Percentiles rank a stretch among this genome's conserved stretches.
These are phyloP conservation scores for Sanghuangporus sanghuang DNA, from an alignment of 1,284 basidiomycete species.

Conservation along the genomic window DNA sequence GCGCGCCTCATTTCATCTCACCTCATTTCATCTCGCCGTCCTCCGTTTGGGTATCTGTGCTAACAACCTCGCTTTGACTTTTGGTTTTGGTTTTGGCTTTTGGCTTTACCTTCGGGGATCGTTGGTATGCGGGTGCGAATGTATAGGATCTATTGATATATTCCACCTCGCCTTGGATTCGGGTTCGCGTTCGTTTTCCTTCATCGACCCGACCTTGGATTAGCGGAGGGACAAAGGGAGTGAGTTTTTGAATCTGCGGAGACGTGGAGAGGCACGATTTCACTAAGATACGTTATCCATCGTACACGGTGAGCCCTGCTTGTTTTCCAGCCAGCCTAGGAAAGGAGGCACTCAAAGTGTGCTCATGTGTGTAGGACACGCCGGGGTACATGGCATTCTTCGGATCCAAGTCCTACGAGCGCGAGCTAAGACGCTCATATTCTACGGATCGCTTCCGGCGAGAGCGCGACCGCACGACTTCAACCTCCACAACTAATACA, in stretches of 20 bases:
- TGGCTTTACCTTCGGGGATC: too few species aligned
- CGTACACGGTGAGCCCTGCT: neutral
- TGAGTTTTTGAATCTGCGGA: neutral
- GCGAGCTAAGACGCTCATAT: slow-evolving; percentile 8
- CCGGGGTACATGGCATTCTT: slow-evolving; percentile 13
- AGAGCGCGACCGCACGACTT: neutral
- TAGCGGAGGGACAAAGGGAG: neutral
- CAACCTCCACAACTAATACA: neutral
- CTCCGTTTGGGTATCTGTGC: too few species aligned
- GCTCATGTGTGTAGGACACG: neutral
- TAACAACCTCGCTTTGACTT: too few species aligned
- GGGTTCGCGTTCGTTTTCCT: neutral
- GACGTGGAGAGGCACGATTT: neutral
- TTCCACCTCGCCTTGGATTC: too few species aligned
- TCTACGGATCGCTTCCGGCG: slow-evolving; percentile 14
- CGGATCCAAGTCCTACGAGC: slow-evolving; percentile 9
- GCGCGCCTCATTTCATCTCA: too few species aligned
- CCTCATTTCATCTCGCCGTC: too few species aligned
- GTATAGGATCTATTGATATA: too few species aligned
- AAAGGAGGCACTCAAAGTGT: neutral
- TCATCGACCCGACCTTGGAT: neutral
- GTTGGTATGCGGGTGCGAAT: too few species aligned
- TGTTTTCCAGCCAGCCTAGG: neutral
- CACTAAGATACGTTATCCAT: neutral
- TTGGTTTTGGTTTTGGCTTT: too few species aligned